phyloP scores from a whole-genome alignment of 2,329 filamentous ascomycete species.

The Penicillium aurantiogriseum region DNA sequence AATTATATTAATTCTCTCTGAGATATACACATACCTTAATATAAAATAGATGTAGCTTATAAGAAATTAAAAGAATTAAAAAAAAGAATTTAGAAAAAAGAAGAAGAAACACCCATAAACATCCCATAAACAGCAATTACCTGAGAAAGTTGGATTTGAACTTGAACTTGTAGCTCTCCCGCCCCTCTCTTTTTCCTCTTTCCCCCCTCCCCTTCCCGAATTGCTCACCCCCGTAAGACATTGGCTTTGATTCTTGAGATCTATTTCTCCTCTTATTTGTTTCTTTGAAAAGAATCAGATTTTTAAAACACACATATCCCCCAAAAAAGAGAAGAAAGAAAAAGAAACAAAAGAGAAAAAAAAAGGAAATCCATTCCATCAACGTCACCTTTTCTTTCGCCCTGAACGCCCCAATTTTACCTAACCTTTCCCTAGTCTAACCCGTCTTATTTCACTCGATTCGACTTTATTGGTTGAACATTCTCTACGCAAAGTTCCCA shows the following conservation, averaged over 20 bases:
- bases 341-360: not conserved
- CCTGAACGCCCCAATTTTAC: slow-evolving; percentile 20
- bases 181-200: slow-evolving; percentile 22
- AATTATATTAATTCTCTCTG: not conserved
- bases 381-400: slow-evolving; percentile 10
- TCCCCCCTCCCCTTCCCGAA: slow-evolving; percentile 12
- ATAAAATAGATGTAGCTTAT: not conserved
- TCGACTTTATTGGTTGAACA: slow-evolving; percentile 16
- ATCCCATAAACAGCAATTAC: not conserved
- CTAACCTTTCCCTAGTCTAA: slow-evolving; percentile 20
- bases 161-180: slow-evolving; percentile 14
- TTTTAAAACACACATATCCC: not conserved
- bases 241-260: slow-evolving; percentile 5
- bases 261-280: not conserved
- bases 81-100: not conserved
- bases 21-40: not conserved
- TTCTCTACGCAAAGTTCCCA: slow-evolving; percentile 21
- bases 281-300: not conserved
- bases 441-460: slow-evolving; percentile 13
- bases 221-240: slow-evolving; percentile 13
- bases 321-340: not conserved
- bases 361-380: slow-evolving; percentile 5
- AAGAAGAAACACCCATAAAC: no score
- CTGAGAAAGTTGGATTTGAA: slow-evolving; percentile 4
- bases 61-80: not conserved